Conservation (phyloP, 441 rosid species). For the Omphalea diandra region DNA sequence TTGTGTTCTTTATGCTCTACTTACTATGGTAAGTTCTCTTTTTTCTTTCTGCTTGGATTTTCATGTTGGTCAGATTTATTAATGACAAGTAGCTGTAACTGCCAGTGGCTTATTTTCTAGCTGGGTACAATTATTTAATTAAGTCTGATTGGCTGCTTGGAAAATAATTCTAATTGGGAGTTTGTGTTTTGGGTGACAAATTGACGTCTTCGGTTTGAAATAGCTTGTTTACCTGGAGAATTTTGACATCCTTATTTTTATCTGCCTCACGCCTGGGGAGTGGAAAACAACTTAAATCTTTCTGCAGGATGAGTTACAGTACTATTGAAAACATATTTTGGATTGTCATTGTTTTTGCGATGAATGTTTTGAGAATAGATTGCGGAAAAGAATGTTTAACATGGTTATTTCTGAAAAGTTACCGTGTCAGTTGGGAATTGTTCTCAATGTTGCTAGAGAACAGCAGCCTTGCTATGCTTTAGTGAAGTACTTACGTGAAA, state of each 20-base stretch:
- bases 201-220: background rate
- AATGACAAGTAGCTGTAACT: background rate
- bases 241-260: background rate
- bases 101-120: background rate
- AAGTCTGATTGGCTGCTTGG: background rate
- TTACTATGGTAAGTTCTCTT: constrained; percentile 64
- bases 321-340: background rate
- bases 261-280: background rate
- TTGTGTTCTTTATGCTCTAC: constrained; percentile 76
- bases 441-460: background rate
- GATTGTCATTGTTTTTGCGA: background rate
- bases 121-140: background rate
- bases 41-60: background rate
- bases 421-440: background rate
- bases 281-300: too few relatives aligned
- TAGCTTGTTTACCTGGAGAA: background rate
- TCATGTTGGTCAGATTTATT: background rate
- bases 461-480: background rate
- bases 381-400: background rate
- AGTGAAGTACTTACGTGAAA: background rate
- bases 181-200: too few relatives aligned
- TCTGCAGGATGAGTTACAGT: background rate
- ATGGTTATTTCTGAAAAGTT: background rate
- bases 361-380: background rate
- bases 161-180: background rate